Conservation (phyloP, 2,329 filamentous ascomycete species). For the Arthrobotrys conoides region DNA sequence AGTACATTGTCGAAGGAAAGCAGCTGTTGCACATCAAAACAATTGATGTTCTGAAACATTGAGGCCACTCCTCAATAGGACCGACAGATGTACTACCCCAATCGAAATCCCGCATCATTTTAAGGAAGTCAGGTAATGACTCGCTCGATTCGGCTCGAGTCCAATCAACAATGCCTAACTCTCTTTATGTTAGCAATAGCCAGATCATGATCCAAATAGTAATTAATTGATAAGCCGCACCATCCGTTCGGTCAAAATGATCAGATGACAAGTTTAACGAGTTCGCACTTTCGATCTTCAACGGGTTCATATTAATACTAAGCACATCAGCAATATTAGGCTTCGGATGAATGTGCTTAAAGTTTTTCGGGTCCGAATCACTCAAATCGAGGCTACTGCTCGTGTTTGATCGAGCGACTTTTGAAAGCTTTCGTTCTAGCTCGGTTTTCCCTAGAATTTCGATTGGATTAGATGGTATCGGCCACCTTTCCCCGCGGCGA, state of each 20-base stretch:
- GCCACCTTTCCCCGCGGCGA: background rate
- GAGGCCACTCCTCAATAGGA: slow-evolving; percentile 80
- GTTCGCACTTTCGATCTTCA: background rate
- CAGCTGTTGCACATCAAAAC: slow-evolving; percentile 82
- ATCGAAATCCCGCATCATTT: slow-evolving; percentile 78
- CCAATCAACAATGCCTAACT: slow-evolving; percentile 78
- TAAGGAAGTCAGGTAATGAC: slow-evolving; percentile 78
- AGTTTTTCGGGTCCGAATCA: slow-evolving; percentile 8
- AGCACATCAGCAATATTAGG: background rate
- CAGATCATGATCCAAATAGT: background rate
- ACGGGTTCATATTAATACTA: background rate
- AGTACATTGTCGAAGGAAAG: slow-evolving; percentile 83
- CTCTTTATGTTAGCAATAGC: background rate
- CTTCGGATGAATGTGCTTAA: slow-evolving; percentile 1
- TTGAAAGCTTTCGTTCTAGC: slow-evolving; percentile 26
- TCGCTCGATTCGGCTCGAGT: slow-evolving; percentile 78
- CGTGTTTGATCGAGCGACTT: slow-evolving; percentile 20
- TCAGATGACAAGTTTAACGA: slow-evolving; percentile 14
- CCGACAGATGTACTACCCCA: slow-evolving; percentile 82
- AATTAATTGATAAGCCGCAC: background rate
- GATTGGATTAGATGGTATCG: slow-evolving; percentile 10
- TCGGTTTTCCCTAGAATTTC: slow-evolving; percentile 19
- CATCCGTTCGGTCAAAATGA: slow-evolving; percentile 32
- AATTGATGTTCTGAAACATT: slow-evolving; percentile 80
- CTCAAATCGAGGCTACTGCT: slow-evolving; percentile 34